Evolutionary conservation across 768 basidiomycete species (phyloP).

Genomic region (Termitomyces eurrhizus): DNA sequence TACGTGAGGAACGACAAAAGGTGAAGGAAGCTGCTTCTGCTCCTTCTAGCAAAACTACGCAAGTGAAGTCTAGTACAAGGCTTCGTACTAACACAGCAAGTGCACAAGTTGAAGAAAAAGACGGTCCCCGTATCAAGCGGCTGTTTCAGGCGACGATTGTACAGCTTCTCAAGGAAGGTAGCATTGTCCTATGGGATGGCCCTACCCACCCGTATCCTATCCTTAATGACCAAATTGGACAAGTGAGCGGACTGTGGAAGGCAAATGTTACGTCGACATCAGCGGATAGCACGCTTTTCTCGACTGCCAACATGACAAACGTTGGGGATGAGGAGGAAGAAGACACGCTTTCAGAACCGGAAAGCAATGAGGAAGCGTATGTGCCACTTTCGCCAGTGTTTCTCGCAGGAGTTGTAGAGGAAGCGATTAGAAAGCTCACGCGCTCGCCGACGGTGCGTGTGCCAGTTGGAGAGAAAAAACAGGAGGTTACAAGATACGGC

Average conservation of each 20-base stretch:
- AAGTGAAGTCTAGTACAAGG: neutral
- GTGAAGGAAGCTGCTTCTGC: constrained; percentile 24
- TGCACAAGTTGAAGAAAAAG: constrained; percentile 19
- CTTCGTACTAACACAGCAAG: constrained; percentile 1
- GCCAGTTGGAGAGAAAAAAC: constrained; percentile 9
- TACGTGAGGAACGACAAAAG: constrained; percentile 44
- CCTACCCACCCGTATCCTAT: constrained; percentile 37
- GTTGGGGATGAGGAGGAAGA: constrained; percentile 34
- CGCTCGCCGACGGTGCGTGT: neutral
- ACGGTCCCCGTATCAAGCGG: constrained; percentile 53
- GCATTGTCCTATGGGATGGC: constrained; percentile 71
- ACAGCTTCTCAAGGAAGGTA: constrained; percentile 67
- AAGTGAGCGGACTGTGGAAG: constrained; percentile 49
- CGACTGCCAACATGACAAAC: constrained; percentile 14
- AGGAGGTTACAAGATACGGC: constrained; percentile 11
- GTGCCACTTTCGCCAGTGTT: constrained; percentile 52
- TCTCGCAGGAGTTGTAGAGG: constrained; percentile 44
- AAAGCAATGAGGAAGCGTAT: constrained; percentile 60
- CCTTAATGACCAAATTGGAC: constrained; percentile 7
- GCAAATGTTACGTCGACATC: constrained; percentile 25
- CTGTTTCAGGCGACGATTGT: constrained; percentile 65
- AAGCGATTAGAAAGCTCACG: constrained; percentile 37
- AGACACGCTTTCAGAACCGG: constrained; percentile 58
- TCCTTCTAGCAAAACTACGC: neutral
- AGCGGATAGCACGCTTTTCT: constrained; percentile 28